phyloP scores from a whole-genome alignment of 495 filamentous ascomycete species.

The Daldinia loculata region DNA sequence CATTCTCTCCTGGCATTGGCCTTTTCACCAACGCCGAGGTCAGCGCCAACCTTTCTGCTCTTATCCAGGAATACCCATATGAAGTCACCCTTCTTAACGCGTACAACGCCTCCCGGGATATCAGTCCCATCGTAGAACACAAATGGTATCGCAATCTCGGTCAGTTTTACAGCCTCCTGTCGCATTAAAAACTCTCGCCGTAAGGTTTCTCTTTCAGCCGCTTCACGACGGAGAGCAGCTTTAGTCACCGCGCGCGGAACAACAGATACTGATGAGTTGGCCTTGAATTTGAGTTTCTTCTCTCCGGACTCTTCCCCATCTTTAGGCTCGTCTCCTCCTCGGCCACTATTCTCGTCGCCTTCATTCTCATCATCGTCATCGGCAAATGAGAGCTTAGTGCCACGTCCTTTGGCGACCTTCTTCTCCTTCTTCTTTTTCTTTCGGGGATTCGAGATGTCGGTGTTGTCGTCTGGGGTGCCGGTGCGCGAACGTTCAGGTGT shows the following conservation, averaged over 20 bases:
- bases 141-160: slow-evolving; percentile 92
- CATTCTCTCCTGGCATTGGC: slow-evolving; percentile 79
- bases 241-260: slow-evolving; percentile 88
- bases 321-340: slow-evolving; percentile 61
- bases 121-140: slow-evolving; percentile 99
- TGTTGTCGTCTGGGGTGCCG: slow-evolving; percentile 51
- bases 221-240: slow-evolving; percentile 80
- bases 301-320: slow-evolving; percentile 73
- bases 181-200: slow-evolving; percentile 84
- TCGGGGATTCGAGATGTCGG: slow-evolving; percentile 45
- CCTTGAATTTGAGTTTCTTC: slow-evolving; percentile 58
- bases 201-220: slow-evolving; percentile 79
- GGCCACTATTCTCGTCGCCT: background rate
- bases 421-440: slow-evolving; percentile 52
- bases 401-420: slow-evolving; percentile 24
- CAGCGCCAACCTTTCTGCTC: slow-evolving; percentile 86
- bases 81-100: slow-evolving; percentile 90
- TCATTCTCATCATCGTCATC: slow-evolving; percentile 44
- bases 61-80: slow-evolving; percentile 92
- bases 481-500: slow-evolving; percentile 53
- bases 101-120: slow-evolving; percentile 81
- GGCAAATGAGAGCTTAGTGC: slow-evolving; percentile 55
- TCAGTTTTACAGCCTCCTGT: slow-evolving; percentile 87
- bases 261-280: slow-evolving; percentile 71
- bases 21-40: slow-evolving; percentile 75